These are phyloP conservation scores for Cordyceps sp. DNA, from an alignment of 2,329 filamentous ascomycete species.

Conservation along the genomic window DNA sequence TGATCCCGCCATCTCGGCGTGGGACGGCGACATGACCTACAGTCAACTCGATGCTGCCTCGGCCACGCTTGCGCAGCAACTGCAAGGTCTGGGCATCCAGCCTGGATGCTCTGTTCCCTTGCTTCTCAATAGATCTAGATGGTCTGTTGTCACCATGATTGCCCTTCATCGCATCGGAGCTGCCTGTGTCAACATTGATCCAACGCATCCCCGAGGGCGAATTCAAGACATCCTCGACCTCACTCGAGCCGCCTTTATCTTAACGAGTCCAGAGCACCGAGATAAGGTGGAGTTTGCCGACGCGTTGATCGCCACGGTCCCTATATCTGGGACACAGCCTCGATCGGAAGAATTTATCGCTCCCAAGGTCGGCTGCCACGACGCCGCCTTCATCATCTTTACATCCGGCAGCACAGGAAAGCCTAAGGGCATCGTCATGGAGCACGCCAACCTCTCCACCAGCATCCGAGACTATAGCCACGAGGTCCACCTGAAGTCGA, in stretches of 20 bases:
- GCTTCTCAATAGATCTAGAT: neutral
- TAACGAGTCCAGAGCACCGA: neutral
- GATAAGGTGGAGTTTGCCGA: neutral
- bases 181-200: neutral
- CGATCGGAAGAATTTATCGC: neutral
- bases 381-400: constrained; percentile 23
- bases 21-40: neutral
- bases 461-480: constrained; percentile 1
- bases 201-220: neutral
- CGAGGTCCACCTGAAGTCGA: neutral
- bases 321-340: neutral
- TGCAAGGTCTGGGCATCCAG: neutral
- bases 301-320: neutral
- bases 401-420: constrained; percentile 11
- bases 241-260: neutral
- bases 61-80: neutral
- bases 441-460: constrained; percentile 1
- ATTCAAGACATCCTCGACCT: neutral
- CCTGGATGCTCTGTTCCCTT: neutral
- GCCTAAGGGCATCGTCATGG: neutral
- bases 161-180: neutral
- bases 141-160: neutral
- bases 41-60: neutral
- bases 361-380: constrained; percentile 2
- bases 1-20: constrained; percentile 2